Conservation (phyloP, 2,329 filamentous ascomycete genomes). For the Dryadomyces quercus-mongolicae region DNA sequence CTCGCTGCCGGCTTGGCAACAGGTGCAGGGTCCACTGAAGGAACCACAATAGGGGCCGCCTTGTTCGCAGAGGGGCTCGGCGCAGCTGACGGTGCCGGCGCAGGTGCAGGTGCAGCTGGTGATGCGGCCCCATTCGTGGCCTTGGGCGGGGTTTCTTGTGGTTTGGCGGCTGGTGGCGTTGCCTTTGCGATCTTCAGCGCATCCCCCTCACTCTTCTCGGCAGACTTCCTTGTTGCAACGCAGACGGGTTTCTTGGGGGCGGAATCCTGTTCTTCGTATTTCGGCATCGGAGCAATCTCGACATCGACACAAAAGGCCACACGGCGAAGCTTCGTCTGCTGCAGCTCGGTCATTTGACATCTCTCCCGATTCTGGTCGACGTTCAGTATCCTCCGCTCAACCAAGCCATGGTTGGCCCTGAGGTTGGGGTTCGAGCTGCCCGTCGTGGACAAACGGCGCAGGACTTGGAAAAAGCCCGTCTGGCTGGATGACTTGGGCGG, state of each 20-base stretch:
- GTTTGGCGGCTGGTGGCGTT: constrained; percentile 18
- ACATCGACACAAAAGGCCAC: constrained; percentile 97
- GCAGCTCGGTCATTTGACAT: constrained; percentile 67
- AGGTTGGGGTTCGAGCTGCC: constrained; percentile 29
- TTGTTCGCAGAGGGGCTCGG: no score
- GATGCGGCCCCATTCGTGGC: neutral
- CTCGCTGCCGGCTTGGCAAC: neutral
- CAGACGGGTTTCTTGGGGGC: constrained; percentile 23
- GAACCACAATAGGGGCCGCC: no score
- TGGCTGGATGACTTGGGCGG: constrained; percentile 53
- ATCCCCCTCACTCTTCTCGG: constrained; percentile 62
- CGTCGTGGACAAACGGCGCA: constrained; percentile 65
- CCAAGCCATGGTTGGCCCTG: constrained; percentile 52
- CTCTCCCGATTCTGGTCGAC: constrained; percentile 69
- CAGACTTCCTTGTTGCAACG: constrained; percentile 39
- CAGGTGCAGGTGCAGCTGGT: neutral
- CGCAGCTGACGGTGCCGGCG: neutral
- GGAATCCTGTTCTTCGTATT: constrained; percentile 53
- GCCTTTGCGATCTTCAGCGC: constrained; percentile 53
- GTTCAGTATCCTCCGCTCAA: constrained; percentile 73
- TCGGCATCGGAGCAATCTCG: constrained; percentile 82
- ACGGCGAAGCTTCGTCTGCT: constrained; percentile 67
- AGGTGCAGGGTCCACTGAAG: neutral
- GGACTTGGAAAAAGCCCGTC: constrained; percentile 67
- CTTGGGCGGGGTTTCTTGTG: constrained; percentile 39